Evolutionary conservation across 1,139 yeast genomes (phyloP).

Genomic region (Kurtzmaniella natalensis): DNA sequence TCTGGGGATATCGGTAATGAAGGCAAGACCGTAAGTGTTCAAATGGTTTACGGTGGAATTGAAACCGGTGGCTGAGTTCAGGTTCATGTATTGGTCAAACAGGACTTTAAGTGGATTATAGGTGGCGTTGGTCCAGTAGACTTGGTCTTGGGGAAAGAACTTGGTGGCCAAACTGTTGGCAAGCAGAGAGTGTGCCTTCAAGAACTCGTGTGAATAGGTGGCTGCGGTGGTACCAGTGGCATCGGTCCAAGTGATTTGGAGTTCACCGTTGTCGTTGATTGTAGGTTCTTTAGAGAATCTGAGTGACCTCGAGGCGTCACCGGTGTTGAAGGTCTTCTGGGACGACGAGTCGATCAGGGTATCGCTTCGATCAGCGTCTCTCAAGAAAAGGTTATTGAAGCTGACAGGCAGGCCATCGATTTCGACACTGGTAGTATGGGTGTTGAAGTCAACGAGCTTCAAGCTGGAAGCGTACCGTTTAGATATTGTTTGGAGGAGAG

Average conservation of each 20-base stretch:
- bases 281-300: conserved; percentile 17
- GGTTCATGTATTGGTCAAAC: conserved; percentile 40
- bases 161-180: conserved; percentile 27
- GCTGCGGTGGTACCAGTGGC: conserved; percentile 15
- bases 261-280: conserved; percentile 22
- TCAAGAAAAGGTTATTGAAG: conserved; percentile 53
- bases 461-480: neutral
- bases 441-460: conserved; percentile 8
- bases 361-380: conserved; percentile 57
- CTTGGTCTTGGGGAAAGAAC: conserved; percentile 31
- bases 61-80: conserved; percentile 18
- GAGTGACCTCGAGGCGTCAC: conserved; percentile 30
- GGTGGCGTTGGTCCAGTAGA: conserved; percentile 35
- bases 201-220: conserved; percentile 28
- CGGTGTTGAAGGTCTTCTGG: conserved; percentile 68
- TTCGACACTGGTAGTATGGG: conserved; percentile 18
- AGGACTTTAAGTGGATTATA: conserved; percentile 21
- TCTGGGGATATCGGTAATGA: conserved; percentile 50
- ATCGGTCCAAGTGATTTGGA: conserved; percentile 55
- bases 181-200: conserved; percentile 39
- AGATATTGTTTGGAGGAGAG: too few relatives aligned
- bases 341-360: conserved; percentile 54
- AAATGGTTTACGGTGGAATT: conserved; percentile 40
- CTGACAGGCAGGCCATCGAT: conserved; percentile 26
- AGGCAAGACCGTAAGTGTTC: conserved; percentile 56